Evolutionary conservation across 495 filamentous ascomycete genomes (phyloP).

Genomic region (Hypoxylon fragiforme): DNA sequence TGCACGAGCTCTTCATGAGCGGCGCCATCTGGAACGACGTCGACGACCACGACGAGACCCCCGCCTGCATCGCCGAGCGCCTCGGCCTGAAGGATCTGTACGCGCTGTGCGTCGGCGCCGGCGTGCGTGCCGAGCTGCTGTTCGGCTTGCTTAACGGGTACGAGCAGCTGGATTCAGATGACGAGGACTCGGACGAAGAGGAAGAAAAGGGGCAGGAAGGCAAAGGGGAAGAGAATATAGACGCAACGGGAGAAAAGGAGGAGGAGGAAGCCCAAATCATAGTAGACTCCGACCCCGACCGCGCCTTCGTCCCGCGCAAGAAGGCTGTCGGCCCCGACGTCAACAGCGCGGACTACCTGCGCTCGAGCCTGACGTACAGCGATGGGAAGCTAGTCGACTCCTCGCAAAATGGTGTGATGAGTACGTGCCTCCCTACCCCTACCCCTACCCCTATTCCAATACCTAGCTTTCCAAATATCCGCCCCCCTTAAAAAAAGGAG

Average conservation of each 20-base stretch:
- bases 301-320: constrained; percentile 41
- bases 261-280: neutral
- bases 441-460: neutral
- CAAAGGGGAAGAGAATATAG: constrained; percentile 30
- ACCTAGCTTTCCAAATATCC: neutral
- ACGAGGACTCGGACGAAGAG: constrained; percentile 61
- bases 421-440: constrained; percentile 9
- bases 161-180: constrained; percentile 66
- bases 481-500: too few species aligned
- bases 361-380: constrained; percentile 74
- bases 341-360: constrained; percentile 72
- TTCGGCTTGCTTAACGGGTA: constrained; percentile 78
- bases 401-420: constrained; percentile 88
- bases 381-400: constrained; percentile 75
- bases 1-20: constrained; percentile 76
- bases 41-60: constrained; percentile 82
- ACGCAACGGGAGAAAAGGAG: constrained; percentile 10
- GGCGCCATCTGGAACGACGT: constrained; percentile 98
- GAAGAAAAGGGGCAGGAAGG: constrained; percentile 50
- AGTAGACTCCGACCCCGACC: constrained; percentile 41
- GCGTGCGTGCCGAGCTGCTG: constrained; percentile 86
- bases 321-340: constrained; percentile 46
- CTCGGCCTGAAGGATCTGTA: constrained; percentile 76
- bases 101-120: constrained; percentile 84
- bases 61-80: constrained; percentile 80